Conservation (phyloP, 1,139 yeast species). For the Sporopachydermia cereana region DNA sequence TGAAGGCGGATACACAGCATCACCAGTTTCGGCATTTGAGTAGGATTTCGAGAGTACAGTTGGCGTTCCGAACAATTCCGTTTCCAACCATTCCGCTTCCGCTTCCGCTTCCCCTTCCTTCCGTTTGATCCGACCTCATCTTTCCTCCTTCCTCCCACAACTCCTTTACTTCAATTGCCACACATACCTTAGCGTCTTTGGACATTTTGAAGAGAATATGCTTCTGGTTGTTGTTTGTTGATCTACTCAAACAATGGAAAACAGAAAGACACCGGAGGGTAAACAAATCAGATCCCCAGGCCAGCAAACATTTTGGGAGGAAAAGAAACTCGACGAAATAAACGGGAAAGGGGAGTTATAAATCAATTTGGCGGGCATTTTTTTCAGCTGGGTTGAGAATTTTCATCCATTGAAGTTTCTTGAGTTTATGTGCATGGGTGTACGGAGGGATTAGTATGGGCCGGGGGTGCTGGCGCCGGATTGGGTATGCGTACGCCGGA, state of each 20-base stretch:
- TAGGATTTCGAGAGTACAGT: no score
- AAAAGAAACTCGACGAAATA: not conserved
- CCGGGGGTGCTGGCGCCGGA: no score
- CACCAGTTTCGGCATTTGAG: no score
- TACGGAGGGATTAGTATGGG: no score
- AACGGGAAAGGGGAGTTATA: conserved; percentile 6
- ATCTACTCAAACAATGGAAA: not conserved
- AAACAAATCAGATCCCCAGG: not conserved
- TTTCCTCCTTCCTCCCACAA: no score
- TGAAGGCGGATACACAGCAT: no score
- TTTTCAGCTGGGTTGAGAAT: not conserved
- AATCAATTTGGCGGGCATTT: not conserved
- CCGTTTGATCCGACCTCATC: no score
- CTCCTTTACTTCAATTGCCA: not conserved
- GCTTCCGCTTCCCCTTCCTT: no score
- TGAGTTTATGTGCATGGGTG: no score
- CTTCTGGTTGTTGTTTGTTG: not conserved
- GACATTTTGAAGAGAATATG: conserved; percentile 4
- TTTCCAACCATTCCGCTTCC: no score
- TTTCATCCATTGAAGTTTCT: conserved; percentile 6
- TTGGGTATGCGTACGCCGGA: no score
- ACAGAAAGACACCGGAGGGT: not conserved
- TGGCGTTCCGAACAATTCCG: no score
- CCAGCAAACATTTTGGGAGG: not conserved
- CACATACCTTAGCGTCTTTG: conserved; percentile 3